These are phyloP conservation scores for Leishmania turanica DNA, from an alignment of 208 protist genomes.

Conservation along the genomic window DNA sequence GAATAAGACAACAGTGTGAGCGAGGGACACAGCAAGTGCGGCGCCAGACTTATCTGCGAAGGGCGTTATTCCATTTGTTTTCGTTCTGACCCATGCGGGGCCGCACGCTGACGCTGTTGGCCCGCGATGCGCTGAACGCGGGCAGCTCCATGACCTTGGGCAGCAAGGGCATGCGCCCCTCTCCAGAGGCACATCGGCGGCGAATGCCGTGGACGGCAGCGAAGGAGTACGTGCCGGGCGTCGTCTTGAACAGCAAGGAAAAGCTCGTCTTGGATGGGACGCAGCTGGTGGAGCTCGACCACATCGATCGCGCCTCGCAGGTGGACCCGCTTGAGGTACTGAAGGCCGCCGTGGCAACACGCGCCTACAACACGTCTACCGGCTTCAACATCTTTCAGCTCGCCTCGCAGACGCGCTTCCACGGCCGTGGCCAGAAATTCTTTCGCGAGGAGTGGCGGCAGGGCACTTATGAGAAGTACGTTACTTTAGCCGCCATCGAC, in stretches of 20 bases:
- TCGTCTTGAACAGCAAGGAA: slow-evolving; percentile 82
- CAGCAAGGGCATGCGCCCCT: slow-evolving; percentile 69
- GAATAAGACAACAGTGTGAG: neutral
- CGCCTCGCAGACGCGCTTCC: slow-evolving; percentile 62
- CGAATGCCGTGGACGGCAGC: slow-evolving; percentile 91
- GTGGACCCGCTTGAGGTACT: slow-evolving; percentile 86
- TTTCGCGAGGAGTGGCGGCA: slow-evolving; percentile 89
- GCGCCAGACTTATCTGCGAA: neutral
- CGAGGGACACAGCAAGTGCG: neutral
- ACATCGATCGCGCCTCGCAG: slow-evolving; percentile 78
- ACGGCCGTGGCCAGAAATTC: slow-evolving; percentile 80
- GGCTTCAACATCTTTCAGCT: slow-evolving; percentile 89
- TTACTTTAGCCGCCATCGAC: slow-evolving; percentile 84
- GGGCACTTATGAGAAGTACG: slow-evolving; percentile 89
- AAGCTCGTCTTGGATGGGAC: slow-evolving; percentile 83
- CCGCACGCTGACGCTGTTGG: slow-evolving; percentile 27
- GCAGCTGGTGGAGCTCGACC: slow-evolving; percentile 77
- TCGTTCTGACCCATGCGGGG: slow-evolving; percentile 12
- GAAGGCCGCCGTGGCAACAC: slow-evolving; percentile 70
- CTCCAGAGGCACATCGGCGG: slow-evolving; percentile 67
- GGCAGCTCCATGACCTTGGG: slow-evolving; percentile 90
- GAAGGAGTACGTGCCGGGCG: slow-evolving; percentile 80
- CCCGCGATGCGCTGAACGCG: slow-evolving; percentile 70
- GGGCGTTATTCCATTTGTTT: neutral
- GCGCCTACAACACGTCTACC: slow-evolving; percentile 86